phyloP scores from a whole-genome alignment of 2,329 filamentous ascomycete genomes.

The Xylariales sp. region DNA sequence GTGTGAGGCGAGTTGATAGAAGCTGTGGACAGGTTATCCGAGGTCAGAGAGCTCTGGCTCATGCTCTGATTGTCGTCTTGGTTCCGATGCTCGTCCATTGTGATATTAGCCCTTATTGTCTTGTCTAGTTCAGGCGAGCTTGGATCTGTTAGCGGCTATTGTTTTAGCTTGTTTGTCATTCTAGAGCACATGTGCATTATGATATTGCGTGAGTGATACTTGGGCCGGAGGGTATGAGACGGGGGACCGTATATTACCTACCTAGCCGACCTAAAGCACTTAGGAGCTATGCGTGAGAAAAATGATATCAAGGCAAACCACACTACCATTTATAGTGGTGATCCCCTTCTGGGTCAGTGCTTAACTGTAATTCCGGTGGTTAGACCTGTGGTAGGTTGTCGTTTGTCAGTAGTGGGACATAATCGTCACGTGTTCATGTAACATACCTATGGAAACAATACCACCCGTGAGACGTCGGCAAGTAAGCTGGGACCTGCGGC shows the following conservation, averaged over 20 bases:
- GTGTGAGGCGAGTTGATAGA: not conserved
- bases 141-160: not conserved
- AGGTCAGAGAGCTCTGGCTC: not conserved
- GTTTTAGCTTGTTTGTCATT: not conserved
- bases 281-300: not conserved
- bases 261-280: not conserved
- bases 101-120: not conserved
- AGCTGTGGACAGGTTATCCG: too few relatives aligned
- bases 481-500: too few relatives aligned
- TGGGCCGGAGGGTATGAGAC: not conserved
- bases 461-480: too few relatives aligned
- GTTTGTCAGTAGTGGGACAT: too few relatives aligned
- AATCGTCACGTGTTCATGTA: too few relatives aligned
- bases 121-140: not conserved
- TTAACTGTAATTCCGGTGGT: too few relatives aligned
- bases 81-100: constrained; percentile 1
- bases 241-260: not conserved
- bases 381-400: too few relatives aligned
- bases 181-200: not conserved
- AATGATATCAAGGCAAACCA: not conserved
- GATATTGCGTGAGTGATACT: not conserved
- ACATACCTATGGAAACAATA: too few relatives aligned
- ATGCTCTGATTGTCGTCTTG: not conserved
- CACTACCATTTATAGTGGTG: not conserved
- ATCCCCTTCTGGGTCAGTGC: too few relatives aligned